A percentile compares a stretch with the other conserved stretches of the same genome.
phyloP scores from a whole-genome alignment of 441 rosid species.

The Adansonia rubrostipa region DNA sequence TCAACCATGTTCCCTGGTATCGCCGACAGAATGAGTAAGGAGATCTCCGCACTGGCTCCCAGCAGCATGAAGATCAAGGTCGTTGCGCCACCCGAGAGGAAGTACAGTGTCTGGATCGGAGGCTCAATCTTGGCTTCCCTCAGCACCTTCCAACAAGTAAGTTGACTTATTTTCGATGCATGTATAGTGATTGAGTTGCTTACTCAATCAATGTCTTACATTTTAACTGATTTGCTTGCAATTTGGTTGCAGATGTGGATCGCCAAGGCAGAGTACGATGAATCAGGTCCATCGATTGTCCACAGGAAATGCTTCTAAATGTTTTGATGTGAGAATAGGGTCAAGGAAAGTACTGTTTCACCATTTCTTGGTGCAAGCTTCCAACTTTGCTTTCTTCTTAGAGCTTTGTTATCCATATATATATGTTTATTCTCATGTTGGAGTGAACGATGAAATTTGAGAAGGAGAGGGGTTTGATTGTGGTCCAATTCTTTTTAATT shows the following conservation, averaged over 20 bases:
- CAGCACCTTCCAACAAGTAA: slow-evolving; percentile 85
- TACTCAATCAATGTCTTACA: too few relatives aligned
- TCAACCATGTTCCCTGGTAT: slow-evolving; percentile 79
- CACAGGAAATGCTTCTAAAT: slow-evolving; percentile 82
- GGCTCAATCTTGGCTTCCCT: slow-evolving; percentile 83
- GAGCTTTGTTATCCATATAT: slow-evolving; percentile 38
- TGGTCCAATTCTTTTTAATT: slow-evolving; percentile 42
- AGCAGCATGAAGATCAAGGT: slow-evolving; percentile 86
- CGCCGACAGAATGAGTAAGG: slow-evolving; percentile 87
- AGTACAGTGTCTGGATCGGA: slow-evolving; percentile 83
- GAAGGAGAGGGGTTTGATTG: slow-evolving; percentile 38
- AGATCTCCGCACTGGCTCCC: slow-evolving; percentile 72
- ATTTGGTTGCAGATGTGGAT: slow-evolving; percentile 67
- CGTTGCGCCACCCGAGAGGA: slow-evolving; percentile 78
- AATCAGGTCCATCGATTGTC: slow-evolving; percentile 79
- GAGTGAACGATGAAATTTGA: slow-evolving; percentile 36
- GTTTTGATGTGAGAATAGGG: background rate
- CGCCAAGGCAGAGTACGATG: slow-evolving; percentile 82
- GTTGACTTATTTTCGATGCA: background rate
- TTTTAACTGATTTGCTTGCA: background rate
- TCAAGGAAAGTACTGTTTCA: slow-evolving; percentile 12
- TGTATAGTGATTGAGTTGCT: background rate
- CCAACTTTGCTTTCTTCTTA: slow-evolving; percentile 35
- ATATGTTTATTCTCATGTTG: slow-evolving; percentile 39
- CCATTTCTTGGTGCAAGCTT: slow-evolving; percentile 32